Conservation (phyloP, 1,139 yeast species). For the Pichia sp. region DNA sequence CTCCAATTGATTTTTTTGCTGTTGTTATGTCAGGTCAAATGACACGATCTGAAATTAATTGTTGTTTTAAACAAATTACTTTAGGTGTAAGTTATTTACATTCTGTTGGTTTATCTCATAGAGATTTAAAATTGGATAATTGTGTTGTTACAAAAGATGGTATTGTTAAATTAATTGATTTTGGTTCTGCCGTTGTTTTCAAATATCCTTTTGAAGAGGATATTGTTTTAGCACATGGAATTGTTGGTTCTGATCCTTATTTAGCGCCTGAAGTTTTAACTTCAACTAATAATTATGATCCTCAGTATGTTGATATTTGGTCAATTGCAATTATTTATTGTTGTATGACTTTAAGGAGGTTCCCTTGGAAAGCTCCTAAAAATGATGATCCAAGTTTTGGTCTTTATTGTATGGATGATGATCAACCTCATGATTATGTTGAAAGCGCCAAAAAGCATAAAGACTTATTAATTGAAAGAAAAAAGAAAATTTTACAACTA, state of each 20-base stretch:
- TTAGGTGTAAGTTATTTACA: constrained; percentile 81
- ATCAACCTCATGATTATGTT: constrained; percentile 35
- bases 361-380: constrained; percentile 97
- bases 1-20: constrained; percentile 88
- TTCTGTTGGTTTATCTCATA: constrained; percentile 82
- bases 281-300: constrained; percentile 68
- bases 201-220: constrained; percentile 83
- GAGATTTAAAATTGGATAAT: constrained; percentile 88
- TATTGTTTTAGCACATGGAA: constrained; percentile 77
- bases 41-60: constrained; percentile 78
- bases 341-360: constrained; percentile 89
- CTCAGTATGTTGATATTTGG: constrained; percentile 94
- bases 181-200: constrained; percentile 91
- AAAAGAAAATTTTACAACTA: constrained; percentile 28
- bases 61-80: constrained; percentile 84
- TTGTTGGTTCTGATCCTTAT: constrained; percentile 92
- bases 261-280: constrained; percentile 92
- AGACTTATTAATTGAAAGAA: constrained; percentile 35
- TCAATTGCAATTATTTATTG: constrained; percentile 88
- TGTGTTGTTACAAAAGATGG: constrained; percentile 85
- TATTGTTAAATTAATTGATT: constrained; percentile 83
- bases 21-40: constrained; percentile 93
- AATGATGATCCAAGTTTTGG: constrained; percentile 78
- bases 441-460: constrained; percentile 45
- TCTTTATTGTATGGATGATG: constrained; percentile 48